A percentile compares a stretch with the other conserved stretches of the same genome.
Conservation (phyloP, 129 eudicot genomes). For the Cynara cardunculus region DNA sequence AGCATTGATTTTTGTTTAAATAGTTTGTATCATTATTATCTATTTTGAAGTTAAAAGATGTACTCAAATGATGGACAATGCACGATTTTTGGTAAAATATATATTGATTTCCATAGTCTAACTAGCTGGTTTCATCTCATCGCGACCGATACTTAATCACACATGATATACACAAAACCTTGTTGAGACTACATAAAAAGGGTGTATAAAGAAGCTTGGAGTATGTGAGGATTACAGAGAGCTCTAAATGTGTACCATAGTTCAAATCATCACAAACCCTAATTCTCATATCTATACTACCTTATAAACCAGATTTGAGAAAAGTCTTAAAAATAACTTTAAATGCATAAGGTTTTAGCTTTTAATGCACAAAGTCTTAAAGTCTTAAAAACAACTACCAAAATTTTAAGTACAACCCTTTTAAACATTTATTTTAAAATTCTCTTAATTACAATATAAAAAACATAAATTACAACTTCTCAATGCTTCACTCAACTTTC, state of each 20-base stretch:
- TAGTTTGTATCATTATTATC: neutral
- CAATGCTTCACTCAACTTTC: too few species aligned
- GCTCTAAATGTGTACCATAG: neutral
- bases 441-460: too few species aligned
- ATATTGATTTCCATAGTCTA: neutral
- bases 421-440: too few species aligned
- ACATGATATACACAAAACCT: neutral
- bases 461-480: too few species aligned
- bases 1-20: neutral
- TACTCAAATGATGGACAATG: neutral
- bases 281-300: too few species aligned
- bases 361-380: too few species aligned
- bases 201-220: neutral
- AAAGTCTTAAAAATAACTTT: too few species aligned
- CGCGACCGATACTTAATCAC: neutral
- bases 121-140: neutral
- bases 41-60: neutral
- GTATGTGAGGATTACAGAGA: neutral
- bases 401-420: too few species aligned
- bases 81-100: neutral
- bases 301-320: too few species aligned
- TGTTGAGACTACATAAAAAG: neutral
- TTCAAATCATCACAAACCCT: too few species aligned
- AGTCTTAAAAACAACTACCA: too few species aligned
- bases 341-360: too few species aligned